Percentiles rank a stretch among this genome's conserved stretches.
These are phyloP conservation scores for Lentinula sp. DNA, from an alignment of 768 basidiomycete genomes.

Conservation along the genomic window DNA sequence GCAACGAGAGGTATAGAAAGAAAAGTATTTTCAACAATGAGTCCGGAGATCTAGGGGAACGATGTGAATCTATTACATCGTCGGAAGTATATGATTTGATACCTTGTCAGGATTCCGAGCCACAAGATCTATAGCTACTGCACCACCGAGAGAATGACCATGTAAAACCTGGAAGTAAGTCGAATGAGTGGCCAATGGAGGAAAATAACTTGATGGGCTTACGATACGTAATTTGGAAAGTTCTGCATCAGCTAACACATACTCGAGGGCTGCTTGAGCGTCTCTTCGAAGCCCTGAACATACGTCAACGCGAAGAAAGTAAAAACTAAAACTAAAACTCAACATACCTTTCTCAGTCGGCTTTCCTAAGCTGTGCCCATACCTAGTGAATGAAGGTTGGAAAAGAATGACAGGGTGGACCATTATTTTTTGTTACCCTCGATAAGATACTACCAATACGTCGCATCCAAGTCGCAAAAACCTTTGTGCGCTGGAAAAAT, in stretches of 20 bases:
- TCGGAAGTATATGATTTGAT: conserved; percentile 10
- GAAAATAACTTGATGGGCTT: conserved; percentile 15
- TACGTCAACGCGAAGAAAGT: background rate
- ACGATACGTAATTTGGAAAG: conserved; percentile 68
- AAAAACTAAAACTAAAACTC: background rate
- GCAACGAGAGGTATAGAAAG: conserved; percentile 84
- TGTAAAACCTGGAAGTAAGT: conserved; percentile 51
- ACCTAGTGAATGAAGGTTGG: conserved; percentile 37
- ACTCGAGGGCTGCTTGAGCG: conserved; percentile 79
- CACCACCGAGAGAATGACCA: conserved; percentile 88
- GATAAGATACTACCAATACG: conserved; percentile 89
- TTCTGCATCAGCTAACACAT: conserved; percentile 53
- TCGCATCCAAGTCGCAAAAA: conserved; percentile 87
- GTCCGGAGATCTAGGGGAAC: conserved; percentile 28
- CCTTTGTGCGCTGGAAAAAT: conserved; percentile 74
- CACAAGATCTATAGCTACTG: conserved; percentile 85
- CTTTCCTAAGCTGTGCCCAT: conserved; percentile 81
- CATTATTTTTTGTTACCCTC: conserved; percentile 57
- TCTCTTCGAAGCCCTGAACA: conserved; percentile 72
- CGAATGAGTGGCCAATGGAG: background rate
- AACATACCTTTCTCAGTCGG: conserved; percentile 76
- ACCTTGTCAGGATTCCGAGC: conserved; percentile 70
- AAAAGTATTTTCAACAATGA: conserved; percentile 94
- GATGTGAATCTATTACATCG: background rate
- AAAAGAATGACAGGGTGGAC: background rate